These are phyloP conservation scores for Aureobasidium melanogenum DNA, from an alignment of 2,329 filamentous ascomycete species.

Conservation along the genomic window DNA sequence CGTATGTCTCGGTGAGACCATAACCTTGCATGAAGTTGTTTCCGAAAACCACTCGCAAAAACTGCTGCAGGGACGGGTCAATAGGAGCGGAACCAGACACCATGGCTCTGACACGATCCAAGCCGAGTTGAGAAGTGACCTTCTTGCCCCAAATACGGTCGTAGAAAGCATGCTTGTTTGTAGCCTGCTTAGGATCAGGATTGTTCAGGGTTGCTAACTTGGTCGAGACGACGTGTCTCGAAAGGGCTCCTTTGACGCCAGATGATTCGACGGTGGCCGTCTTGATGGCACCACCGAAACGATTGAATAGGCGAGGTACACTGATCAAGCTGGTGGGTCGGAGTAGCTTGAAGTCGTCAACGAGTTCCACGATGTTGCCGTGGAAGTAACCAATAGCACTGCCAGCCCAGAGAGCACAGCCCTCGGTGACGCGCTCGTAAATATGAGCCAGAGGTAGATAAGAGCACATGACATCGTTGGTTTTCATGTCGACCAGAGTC, in stretches of 20 bases:
- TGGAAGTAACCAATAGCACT: slow-evolving; percentile 84
- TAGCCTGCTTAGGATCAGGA: slow-evolving; percentile 59
- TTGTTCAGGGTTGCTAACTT: slow-evolving; percentile 74
- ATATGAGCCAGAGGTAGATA: slow-evolving; percentile 95
- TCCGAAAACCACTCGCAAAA: slow-evolving; percentile 74
- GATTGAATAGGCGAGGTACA: slow-evolving; percentile 85
- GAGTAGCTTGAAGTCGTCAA: slow-evolving; percentile 85
- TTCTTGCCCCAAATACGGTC: slow-evolving; percentile 88
- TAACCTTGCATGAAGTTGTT: slow-evolving; percentile 80
- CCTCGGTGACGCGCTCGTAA: slow-evolving; percentile 77
- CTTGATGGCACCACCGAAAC: slow-evolving; percentile 77
- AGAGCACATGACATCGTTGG: slow-evolving; percentile 62
- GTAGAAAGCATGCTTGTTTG: slow-evolving; percentile 68
- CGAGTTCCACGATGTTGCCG: slow-evolving; percentile 74
- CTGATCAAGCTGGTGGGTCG: slow-evolving; percentile 76
- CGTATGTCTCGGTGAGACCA: slow-evolving; percentile 89
- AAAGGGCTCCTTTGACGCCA: slow-evolving; percentile 73
- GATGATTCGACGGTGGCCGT: slow-evolving; percentile 67
- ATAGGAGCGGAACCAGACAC: slow-evolving; percentile 85
- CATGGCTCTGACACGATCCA: slow-evolving; percentile 65
- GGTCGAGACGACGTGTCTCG: slow-evolving; percentile 65
- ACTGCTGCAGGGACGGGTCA: slow-evolving; percentile 78
- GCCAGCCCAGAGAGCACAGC: slow-evolving; percentile 62
- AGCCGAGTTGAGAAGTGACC: slow-evolving; percentile 70
- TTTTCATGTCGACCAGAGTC: slow-evolving; percentile 41